Evolutionary conservation across 129 eudicot genomes (phyloP).

Genomic region (Sambucus nigra): DNA sequence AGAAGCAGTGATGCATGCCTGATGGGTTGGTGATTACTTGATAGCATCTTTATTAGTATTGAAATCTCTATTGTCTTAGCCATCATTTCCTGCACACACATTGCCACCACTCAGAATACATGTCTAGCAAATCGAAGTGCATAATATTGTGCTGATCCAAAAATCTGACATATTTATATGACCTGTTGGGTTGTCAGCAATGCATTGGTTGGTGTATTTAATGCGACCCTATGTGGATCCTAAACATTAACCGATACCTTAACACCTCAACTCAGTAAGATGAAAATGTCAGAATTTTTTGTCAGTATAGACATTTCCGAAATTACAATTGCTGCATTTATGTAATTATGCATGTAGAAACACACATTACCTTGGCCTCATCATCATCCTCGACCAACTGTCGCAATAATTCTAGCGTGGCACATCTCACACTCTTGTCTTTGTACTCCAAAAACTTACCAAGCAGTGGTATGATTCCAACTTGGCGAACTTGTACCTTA

Average conservation of each 20-base stretch:
- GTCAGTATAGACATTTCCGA: neutral
- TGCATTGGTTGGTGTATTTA: too few species aligned
- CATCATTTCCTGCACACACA: constrained; percentile 40
- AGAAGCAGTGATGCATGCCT: constrained; percentile 45
- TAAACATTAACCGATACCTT: too few species aligned
- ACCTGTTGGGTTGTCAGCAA: too few species aligned
- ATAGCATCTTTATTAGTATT: constrained; percentile 32
- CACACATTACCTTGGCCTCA: constrained; percentile 34
- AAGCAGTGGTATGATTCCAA: constrained; percentile 48
- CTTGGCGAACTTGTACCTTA: constrained; percentile 30
- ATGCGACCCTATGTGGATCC: too few species aligned
- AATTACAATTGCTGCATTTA: neutral
- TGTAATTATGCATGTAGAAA: neutral
- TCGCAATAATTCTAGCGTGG: constrained; percentile 36
- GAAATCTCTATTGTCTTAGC: constrained; percentile 32
- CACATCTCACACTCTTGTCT: constrained; percentile 35
- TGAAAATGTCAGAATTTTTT: neutral
- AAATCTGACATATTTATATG: too few species aligned
- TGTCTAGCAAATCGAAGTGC: constrained; percentile 1
- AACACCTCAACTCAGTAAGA: too few species aligned
- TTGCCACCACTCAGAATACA: neutral
- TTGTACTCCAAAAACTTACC: constrained; percentile 34
- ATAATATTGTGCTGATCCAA: too few species aligned
- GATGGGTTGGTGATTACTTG: constrained; percentile 38
- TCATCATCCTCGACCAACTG: constrained; percentile 45